A percentile compares a stretch with the other conserved stretches of the same genome.
Evolutionary conservation across 768 basidiomycete genomes (phyloP).

Genomic region (Dictyophora rubrovolvata): DNA sequence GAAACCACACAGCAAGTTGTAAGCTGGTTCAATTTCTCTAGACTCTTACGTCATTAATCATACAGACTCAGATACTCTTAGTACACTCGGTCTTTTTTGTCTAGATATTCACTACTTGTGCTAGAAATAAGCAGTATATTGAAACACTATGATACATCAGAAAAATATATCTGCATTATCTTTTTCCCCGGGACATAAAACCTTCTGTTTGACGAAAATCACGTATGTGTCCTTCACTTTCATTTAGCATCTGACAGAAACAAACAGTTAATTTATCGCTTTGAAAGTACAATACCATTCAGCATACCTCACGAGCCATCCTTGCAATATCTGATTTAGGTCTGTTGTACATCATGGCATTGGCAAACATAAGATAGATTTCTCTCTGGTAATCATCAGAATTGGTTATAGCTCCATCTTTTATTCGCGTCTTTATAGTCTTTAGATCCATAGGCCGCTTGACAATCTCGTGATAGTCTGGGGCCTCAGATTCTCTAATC

Average conservation of each 20-base stretch:
- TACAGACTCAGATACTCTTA: no score
- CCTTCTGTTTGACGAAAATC: slow-evolving; percentile 72
- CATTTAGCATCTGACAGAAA: slow-evolving; percentile 56
- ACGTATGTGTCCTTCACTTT: slow-evolving; percentile 57
- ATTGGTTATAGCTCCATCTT: slow-evolving; percentile 71
- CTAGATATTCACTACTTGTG: neutral
- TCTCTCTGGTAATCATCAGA: slow-evolving; percentile 87
- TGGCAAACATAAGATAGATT: slow-evolving; percentile 88
- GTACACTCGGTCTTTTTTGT: neutral
- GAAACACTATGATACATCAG: slow-evolving; percentile 6
- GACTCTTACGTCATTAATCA: neutral
- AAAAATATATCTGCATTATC: slow-evolving; percentile 3
- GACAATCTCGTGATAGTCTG: slow-evolving; percentile 87
- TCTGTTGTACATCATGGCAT: slow-evolving; percentile 95
- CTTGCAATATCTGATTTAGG: slow-evolving; percentile 75
- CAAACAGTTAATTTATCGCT: neutral
- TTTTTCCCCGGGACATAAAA: slow-evolving; percentile 19
- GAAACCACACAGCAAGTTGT: neutral
- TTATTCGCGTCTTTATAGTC: slow-evolving; percentile 78
- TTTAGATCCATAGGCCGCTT: slow-evolving; percentile 95
- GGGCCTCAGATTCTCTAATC: slow-evolving; percentile 79
- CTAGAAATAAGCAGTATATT: neutral
- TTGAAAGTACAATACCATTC: neutral
- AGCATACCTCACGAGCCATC: slow-evolving; percentile 84
- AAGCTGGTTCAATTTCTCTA: neutral